phyloP scores from a whole-genome alignment of 345 rosid genomes.

The Cardamine resedifolia region DNA sequence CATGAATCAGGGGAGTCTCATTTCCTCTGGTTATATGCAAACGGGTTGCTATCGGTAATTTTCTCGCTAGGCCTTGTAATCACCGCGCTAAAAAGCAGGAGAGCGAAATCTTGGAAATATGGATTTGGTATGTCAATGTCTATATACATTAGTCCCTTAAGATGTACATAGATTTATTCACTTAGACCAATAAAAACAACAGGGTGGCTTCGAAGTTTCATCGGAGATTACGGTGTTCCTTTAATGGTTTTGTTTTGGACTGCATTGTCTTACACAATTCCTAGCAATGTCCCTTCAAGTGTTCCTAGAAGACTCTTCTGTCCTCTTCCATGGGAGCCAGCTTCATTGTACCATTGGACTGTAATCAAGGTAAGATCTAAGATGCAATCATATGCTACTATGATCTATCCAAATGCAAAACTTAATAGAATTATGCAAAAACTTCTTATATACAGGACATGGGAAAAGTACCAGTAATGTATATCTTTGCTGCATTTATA shows the following conservation, averaged over 20 bases:
- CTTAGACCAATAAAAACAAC: background rate
- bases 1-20: constrained; percentile 45
- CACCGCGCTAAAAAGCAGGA: constrained; percentile 61
- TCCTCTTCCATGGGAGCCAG: constrained; percentile 87
- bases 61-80: constrained; percentile 60
- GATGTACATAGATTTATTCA: background rate
- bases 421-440: background rate
- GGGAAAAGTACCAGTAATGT: constrained; percentile 64
- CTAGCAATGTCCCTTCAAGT: constrained; percentile 45
- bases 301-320: constrained; percentile 72
- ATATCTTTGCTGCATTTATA: constrained; percentile 68
- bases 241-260: constrained; percentile 75
- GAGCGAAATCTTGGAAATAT: constrained; percentile 68
- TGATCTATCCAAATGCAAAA: background rate
- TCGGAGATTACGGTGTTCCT: constrained; percentile 85
- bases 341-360: constrained; percentile 78
- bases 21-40: constrained; percentile 59
- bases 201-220: constrained; percentile 70
- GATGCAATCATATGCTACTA: background rate
- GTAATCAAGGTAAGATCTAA: constrained; percentile 53
- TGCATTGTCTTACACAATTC: constrained; percentile 52
- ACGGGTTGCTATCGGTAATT: constrained; percentile 72
- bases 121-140: constrained; percentile 45
- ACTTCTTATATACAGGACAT: constrained; percentile 58
- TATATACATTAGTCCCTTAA: background rate